Base-by-base conservation (phyloP, 2,329 filamentous ascomycete species). In the Rhynchosporium agropyri region DNA sequence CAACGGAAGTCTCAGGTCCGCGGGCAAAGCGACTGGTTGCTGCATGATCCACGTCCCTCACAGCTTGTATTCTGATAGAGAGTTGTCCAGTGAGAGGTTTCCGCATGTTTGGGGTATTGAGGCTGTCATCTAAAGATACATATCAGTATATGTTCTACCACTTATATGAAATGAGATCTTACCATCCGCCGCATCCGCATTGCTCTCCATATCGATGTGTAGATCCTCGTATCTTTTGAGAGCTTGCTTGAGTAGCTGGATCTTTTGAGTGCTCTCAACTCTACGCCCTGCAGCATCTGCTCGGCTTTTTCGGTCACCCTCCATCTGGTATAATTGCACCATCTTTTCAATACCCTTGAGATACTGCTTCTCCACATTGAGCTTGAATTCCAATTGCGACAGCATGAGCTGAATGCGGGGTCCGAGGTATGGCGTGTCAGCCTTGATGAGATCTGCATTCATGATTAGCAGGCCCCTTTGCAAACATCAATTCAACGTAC, bases 341-440 rank as follows among this genome's bases (percentile, higher is more conserved):
- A 99, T 98, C 81, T 99, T 99, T 78, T 99, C 95, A 71, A 99
- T 95, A 66, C 95, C 95, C 74, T 96, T 96, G 69, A 98, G 92
- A 78, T 99, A 99, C 78, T 99, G 95, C 76, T 97, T 96, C 77
- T 99, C 95, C 33, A 99, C 95, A 69, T 95, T 97, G 65, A 99
- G 84, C 80, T 99, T 99, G 81, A 99, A 99, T 77, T 98, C 92
- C 67, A 99, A 89, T 77, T 99, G 95, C 54, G 95, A 96, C 74
- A 99, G 82, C 95, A 99, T 99, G 73, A 98, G 90, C 80, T 99
- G 95, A 73, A 99, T 99, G 70, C 96, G 92, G 65, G 95, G 94
- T 40, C 95, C 95, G 66, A 99, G 88, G 76, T 97, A 91, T 20
- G 91, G 90, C 38, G 93, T 97, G 75, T 99, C 95, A 79, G 96